Evolutionary conservation across 768 basidiomycete genomes (phyloP), one percentile per base, ranked within the genome.

Genomic region (Trametes cubensis): DNA sequence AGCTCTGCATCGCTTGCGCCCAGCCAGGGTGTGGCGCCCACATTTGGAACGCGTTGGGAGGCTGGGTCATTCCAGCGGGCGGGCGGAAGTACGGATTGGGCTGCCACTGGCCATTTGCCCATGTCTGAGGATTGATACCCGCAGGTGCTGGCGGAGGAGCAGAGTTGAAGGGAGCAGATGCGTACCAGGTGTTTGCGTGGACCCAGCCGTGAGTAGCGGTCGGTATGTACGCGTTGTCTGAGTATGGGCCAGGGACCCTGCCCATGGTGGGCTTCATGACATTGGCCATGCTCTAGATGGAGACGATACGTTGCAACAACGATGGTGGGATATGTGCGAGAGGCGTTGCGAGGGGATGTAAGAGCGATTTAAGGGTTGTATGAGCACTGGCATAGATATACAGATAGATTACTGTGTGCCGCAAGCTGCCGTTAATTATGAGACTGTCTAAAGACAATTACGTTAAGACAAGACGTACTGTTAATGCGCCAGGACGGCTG

Each of bases 71-170:
- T 14, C 60, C 45, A 10, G 58, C 42, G 6, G 48, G 50, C 4
- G 65, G 62, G 25, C 61, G 69, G 44, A 67, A 73, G 60, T 58
- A 64, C 10, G 70, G 71, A 42, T 69, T 77, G 68, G 62, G 65
- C 60, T 80, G 80, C 83, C 64, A 80, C 26, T 72, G 74, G 25
- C 76, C 78, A 25, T 77, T 74, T 50, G 74, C 70, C 82, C 82
- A 83, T 17, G 68, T 71, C 45, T 79, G 76, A 0, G 76, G 74
- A 57, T 78, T 80, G 5, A 82, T 70, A 38, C 82, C 81, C 6
- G 78, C 63, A 6, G 87, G 86, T 17, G 80, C 76, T 17, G 87
- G 87, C n/a, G 87, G 85, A 8, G 83, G 80, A 4, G 74, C 76
- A 40, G 77, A 44, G 55, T 60, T 60, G 58, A 64, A 64, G 30